These are phyloP conservation scores for Leccinellum rugosiceps DNA, from an alignment of 768 basidiomycete genomes.

Conservation along the genomic window DNA sequence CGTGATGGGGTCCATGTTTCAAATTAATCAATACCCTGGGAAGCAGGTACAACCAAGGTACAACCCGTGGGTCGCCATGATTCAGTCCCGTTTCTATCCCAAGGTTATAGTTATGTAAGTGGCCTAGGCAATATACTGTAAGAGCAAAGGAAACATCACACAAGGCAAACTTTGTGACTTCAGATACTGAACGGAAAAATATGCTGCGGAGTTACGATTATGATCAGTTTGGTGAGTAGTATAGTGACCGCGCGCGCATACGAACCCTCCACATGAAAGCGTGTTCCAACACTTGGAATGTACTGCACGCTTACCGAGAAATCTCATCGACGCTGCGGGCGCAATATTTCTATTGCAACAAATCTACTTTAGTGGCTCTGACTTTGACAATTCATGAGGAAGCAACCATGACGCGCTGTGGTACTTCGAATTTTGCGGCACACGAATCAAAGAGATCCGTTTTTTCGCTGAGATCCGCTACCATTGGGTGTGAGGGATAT, in stretches of 20 bases:
- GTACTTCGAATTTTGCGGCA: slow-evolving; percentile 58
- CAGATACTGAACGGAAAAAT: neutral
- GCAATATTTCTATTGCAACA: slow-evolving; percentile 1
- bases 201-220: neutral
- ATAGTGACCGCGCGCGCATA: no score
- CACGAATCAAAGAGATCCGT: slow-evolving; percentile 60
- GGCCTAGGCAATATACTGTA: neutral
- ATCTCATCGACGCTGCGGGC: neutral
- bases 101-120: no score
- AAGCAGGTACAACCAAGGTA: neutral
- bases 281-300: neutral
- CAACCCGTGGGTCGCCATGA: neutral
- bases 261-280: neutral
- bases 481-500: slow-evolving; percentile 68
- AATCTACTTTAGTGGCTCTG: neutral
- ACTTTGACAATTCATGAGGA: slow-evolving; percentile 5
- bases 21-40: neutral
- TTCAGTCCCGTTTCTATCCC: neutral
- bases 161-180: neutral
- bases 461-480: slow-evolving; percentile 58
- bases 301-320: neutral
- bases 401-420: slow-evolving; percentile 42
- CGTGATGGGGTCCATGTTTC: neutral
- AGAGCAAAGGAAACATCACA: neutral
- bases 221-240: no score